These are phyloP conservation scores for Aspergillus chevalieri DNA, from an alignment of 2,329 filamentous ascomycete genomes.

Conservation along the genomic window DNA sequence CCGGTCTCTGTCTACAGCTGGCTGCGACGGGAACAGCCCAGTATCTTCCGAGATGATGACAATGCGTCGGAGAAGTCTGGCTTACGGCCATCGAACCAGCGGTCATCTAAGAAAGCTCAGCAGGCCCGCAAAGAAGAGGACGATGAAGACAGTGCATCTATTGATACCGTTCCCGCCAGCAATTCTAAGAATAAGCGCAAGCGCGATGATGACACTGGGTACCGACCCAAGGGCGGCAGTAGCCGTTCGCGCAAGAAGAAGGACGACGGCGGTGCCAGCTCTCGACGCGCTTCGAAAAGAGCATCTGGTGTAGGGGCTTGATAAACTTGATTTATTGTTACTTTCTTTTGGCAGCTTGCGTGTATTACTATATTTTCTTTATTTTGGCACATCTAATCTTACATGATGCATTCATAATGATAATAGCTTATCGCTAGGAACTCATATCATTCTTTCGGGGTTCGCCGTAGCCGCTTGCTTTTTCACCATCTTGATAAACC, in stretches of 20 bases:
- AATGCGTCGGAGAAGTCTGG: conserved; percentile 37
- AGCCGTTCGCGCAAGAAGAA: conserved; percentile 33
- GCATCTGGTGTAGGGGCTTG: conserved; percentile 20
- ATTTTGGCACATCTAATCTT: too few species aligned
- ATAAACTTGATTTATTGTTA: neutral
- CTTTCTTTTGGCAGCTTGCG: conserved; percentile 1
- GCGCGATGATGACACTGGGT: conserved; percentile 43
- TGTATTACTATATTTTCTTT: neutral
- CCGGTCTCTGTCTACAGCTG: conserved; percentile 93
- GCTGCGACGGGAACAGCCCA: conserved; percentile 77
- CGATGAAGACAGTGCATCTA: conserved; percentile 38
- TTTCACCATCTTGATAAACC: too few species aligned
- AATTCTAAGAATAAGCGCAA: conserved; percentile 41
- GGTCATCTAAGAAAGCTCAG: conserved; percentile 37
- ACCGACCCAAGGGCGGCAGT: conserved; percentile 42
- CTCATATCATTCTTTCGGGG: too few species aligned
- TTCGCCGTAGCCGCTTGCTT: too few species aligned
- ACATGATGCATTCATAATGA: too few species aligned
- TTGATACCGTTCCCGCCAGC: conserved; percentile 30
- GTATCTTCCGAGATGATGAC: conserved; percentile 75
- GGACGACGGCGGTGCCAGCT: conserved; percentile 30
- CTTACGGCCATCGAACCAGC: conserved; percentile 34
- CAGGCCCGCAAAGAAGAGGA: conserved; percentile 37
- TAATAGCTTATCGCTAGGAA: too few species aligned
- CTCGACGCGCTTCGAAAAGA: conserved; percentile 28